Evolutionary conservation across 1,284 basidiomycete species (phyloP).

Genomic region (Tilletia walkeri): DNA sequence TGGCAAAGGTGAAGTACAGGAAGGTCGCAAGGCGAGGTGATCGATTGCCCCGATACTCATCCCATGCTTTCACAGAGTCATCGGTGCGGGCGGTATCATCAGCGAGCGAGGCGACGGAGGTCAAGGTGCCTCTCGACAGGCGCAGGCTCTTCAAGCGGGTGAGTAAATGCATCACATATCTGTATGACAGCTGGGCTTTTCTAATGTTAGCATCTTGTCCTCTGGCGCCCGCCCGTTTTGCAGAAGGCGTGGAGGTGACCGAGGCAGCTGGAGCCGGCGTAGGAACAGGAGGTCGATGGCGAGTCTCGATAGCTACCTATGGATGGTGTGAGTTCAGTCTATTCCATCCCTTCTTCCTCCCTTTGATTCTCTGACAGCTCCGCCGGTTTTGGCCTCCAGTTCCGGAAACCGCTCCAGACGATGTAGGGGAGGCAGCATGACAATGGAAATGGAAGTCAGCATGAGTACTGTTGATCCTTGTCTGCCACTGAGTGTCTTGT

Average conservation of each 20-base stretch:
- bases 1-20: neutral
- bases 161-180: neutral
- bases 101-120: constrained; percentile 53
- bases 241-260: constrained; percentile 42
- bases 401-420: neutral
- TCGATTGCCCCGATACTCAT: constrained; percentile 32
- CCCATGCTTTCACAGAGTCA: constrained; percentile 33
- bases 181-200: neutral
- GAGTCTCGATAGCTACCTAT: constrained; percentile 6
- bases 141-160: constrained; percentile 32
- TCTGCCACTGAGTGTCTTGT: neutral
- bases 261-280: constrained; percentile 31
- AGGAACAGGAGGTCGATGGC: constrained; percentile 15
- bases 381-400: neutral
- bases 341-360: neutral
- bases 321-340: constrained; percentile 14
- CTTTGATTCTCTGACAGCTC: neutral
- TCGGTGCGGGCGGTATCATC: constrained; percentile 45
- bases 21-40: no score
- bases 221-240: neutral
- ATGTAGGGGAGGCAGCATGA: neutral
- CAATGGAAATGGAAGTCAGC: neutral
- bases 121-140: constrained; percentile 41
- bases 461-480: neutral
- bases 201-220: neutral